phyloP scores from a whole-genome alignment of 2,329 filamentous ascomycete genomes.

The Verticillium nonalfalfae region DNA sequence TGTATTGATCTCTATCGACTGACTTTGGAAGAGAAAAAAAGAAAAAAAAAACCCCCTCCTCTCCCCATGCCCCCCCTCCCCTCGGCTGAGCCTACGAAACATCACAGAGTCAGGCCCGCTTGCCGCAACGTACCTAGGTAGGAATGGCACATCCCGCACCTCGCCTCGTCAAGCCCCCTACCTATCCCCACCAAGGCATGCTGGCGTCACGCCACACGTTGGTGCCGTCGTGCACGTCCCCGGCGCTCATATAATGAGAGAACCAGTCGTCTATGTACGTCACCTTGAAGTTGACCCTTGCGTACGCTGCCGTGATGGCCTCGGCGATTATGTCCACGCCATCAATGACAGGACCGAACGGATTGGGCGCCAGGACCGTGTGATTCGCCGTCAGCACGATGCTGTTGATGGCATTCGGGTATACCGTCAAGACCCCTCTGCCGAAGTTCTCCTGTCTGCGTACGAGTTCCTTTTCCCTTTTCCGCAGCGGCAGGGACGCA shows the following conservation, averaged over 20 bases:
- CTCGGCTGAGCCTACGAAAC: too few species aligned
- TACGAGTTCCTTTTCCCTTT: not conserved
- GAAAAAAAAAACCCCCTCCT: too few species aligned
- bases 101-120: too few species aligned
- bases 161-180: too few species aligned
- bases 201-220: conserved; percentile 10
- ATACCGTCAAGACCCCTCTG: conserved; percentile 6
- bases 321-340: conserved; percentile 17
- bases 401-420: conserved; percentile 15
- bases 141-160: too few species aligned
- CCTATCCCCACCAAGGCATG: conserved; percentile 11
- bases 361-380: conserved; percentile 12
- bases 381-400: conserved; percentile 7
- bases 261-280: conserved; percentile 20
- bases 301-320: conserved; percentile 15
- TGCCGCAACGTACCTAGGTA: too few species aligned
- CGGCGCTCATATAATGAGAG: conserved; percentile 13
- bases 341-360: conserved; percentile 19
- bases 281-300: conserved; percentile 12
- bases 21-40: too few species aligned
- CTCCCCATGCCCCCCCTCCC: too few species aligned
- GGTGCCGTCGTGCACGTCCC: conserved; percentile 20
- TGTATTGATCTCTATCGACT: too few species aligned
- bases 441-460: not conserved
- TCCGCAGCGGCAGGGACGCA: not conserved